phyloP scores from a whole-genome alignment of 2,329 filamentous ascomycete genomes.

The Cladorrhinum sp. region DNA sequence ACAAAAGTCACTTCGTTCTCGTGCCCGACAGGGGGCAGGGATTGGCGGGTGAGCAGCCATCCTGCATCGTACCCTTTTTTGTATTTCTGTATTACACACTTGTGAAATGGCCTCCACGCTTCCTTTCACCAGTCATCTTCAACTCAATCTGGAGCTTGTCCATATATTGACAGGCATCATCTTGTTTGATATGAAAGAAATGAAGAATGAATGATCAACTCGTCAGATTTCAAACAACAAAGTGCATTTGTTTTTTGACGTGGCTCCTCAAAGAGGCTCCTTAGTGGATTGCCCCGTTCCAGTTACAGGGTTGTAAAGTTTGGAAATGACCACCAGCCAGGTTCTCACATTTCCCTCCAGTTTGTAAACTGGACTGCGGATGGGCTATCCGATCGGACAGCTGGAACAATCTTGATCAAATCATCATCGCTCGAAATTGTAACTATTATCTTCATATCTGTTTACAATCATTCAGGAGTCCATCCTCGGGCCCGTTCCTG shows the following conservation, averaged over 20 bases:
- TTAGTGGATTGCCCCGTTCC: conserved; percentile 10
- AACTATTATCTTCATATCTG: background rate
- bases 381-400: background rate
- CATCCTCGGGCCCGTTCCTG: background rate
- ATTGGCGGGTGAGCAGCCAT: conserved; percentile 28
- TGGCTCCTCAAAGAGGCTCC: background rate
- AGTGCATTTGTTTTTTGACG: background rate
- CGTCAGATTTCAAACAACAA: background rate
- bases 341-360: background rate
- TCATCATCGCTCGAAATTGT: background rate
- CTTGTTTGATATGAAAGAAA: background rate
- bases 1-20: conserved; percentile 18
- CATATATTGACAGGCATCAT: no score
- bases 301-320: conserved; percentile 12
- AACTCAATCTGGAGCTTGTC: background rate
- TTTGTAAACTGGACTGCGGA: no score
- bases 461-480: background rate
- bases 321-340: background rate
- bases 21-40: conserved; percentile 26
- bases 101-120: background rate
- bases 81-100: background rate
- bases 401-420: background rate
- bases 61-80: conserved; percentile 20
- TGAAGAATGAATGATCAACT: background rate
- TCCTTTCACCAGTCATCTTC: background rate